Evolutionary conservation across 108 stramenopile species (phyloP), one percentile per base, ranked within the genome.

Genomic region (Skeletonema marinoi): DNA sequence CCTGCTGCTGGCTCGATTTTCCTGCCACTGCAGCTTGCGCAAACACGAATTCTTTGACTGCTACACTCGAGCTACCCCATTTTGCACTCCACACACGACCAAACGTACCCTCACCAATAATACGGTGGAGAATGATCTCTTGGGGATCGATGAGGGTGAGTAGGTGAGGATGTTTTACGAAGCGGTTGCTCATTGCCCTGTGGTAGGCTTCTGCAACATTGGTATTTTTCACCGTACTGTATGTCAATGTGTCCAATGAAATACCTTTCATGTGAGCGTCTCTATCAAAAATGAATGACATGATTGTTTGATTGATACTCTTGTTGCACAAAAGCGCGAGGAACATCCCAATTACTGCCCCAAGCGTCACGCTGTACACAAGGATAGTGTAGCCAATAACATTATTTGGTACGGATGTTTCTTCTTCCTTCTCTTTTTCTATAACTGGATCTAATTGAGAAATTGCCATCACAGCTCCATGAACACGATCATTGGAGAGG

Each of bases 41-140:
- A 76, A 98, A 98, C 0, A 98, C 97, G 68, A 98, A 98, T 75
- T 98, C 98, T 85, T 98, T 98, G 29, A 98, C 98, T 16, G 98
- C 98, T 60, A 98, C 98, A 63, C 86, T 90, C 35, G 96, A 81
- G 74, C 89, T 96, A 12, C 95, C 83, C 98, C 97, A 98, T 75
- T 84, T 88, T 12, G 97, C 98, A 79, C 95, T 96, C 98, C 98
- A 98, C 9, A 98, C 98, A 33, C 98, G 82, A 12, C 98, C 98
- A 75, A 98, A 98, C 17, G 95, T 94, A 7, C 98, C 98, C 85
- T 98, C 97, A 8, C 98, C 98, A 75, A 98, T 98, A 51, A 98
- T 96, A n/a, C 89, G 77, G 64, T 96, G 95, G 44, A 98, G 81
- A 68, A 98, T 91, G 30, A 98, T 98, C 77, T 98, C 97, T 74